Conservation (phyloP, 2,329 filamentous ascomycete species). For the Bipolaris gigantea region DNA sequence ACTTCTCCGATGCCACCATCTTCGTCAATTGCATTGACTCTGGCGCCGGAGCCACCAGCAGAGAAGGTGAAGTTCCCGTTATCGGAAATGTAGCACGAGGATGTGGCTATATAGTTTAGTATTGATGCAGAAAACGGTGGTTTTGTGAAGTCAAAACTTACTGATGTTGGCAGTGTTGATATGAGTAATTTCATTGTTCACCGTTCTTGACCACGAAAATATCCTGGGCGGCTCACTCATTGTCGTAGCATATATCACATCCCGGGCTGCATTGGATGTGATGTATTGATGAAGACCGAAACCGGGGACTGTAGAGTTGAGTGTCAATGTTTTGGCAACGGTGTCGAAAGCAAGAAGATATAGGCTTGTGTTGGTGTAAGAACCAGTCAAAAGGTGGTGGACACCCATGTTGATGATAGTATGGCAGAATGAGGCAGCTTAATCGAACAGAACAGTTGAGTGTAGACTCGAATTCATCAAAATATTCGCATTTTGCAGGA, state of each 20-base stretch:
- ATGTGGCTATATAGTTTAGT: not conserved
- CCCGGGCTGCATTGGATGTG: slow-evolving; percentile 1
- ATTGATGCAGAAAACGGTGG: no score
- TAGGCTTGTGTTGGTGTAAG: slow-evolving; percentile 4
- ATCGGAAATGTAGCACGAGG: slow-evolving; percentile 4
- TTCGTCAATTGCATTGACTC: slow-evolving; percentile 3
- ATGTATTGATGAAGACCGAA: slow-evolving; percentile 3
- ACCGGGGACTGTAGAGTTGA: slow-evolving; percentile 3
- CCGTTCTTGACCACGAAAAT: slow-evolving; percentile 3
- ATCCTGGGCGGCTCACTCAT: slow-evolving; percentile 6
- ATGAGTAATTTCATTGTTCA: slow-evolving; percentile 2
- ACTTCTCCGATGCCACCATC: slow-evolving; percentile 3
- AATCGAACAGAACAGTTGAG: no score
- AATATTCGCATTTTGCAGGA: no score
- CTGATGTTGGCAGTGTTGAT: slow-evolving; percentile 2
- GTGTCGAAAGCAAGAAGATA: slow-evolving; percentile 8
- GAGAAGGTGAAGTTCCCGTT: slow-evolving; percentile 3
- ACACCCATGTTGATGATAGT: not conserved
- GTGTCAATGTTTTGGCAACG: slow-evolving; percentile 1
- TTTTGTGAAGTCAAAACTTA: not conserved
- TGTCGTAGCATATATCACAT: slow-evolving; percentile 5
- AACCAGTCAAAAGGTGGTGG: slow-evolving; percentile 4
- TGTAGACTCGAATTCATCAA: no score
- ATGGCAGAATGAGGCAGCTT: no score
- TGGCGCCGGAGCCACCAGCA: slow-evolving; percentile 3